Conservation (phyloP, 192 early-diverging fungal species). For the Martensiomyces pterosporus region DNA sequence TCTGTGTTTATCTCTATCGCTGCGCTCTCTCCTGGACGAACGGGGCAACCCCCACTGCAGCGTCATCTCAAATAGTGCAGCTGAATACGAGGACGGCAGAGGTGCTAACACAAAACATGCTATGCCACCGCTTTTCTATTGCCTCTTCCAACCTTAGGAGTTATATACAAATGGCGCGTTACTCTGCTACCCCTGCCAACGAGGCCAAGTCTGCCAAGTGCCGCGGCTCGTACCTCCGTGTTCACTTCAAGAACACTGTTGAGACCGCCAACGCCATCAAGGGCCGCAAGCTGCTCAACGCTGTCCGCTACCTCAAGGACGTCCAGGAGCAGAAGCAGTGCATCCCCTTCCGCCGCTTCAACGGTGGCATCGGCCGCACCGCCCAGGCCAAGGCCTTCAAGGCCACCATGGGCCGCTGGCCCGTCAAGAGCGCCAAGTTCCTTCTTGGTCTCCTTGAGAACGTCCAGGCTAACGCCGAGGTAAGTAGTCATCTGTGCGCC, state of each 20-base stretch:
- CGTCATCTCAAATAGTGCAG: too few species aligned
- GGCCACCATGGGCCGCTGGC: slow-evolving; percentile 92
- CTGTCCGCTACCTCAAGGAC: slow-evolving; percentile 85
- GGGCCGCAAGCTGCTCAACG: slow-evolving; percentile 89
- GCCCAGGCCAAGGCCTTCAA: slow-evolving; percentile 92
- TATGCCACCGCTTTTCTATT: too few species aligned
- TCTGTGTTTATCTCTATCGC: too few species aligned
- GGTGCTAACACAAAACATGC: too few species aligned
- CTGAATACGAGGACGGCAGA: too few species aligned
- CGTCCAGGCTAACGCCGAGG: slow-evolving; percentile 95
- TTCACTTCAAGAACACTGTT: slow-evolving; percentile 98
- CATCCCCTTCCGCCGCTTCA: slow-evolving; percentile 96
- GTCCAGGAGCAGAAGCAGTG: slow-evolving; percentile 97
- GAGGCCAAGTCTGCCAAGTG: slow-evolving; percentile 81
- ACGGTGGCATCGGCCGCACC: slow-evolving; percentile 94
- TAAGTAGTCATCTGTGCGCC: slow-evolving; percentile 15
- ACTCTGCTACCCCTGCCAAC: slow-evolving; percentile 80
- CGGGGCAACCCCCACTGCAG: too few species aligned
- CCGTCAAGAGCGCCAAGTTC: slow-evolving; percentile 93
- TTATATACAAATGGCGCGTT: slow-evolving; percentile 63
- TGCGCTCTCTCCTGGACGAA: too few species aligned
- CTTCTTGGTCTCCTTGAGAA: slow-evolving; percentile 93
- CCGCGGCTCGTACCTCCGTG: slow-evolving; percentile 89
- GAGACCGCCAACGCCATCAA: slow-evolving; percentile 91
- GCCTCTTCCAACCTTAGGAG: slow-evolving; percentile 13